Conservation (phyloP, 306 rosid genomes). For the Morella rubra region DNA sequence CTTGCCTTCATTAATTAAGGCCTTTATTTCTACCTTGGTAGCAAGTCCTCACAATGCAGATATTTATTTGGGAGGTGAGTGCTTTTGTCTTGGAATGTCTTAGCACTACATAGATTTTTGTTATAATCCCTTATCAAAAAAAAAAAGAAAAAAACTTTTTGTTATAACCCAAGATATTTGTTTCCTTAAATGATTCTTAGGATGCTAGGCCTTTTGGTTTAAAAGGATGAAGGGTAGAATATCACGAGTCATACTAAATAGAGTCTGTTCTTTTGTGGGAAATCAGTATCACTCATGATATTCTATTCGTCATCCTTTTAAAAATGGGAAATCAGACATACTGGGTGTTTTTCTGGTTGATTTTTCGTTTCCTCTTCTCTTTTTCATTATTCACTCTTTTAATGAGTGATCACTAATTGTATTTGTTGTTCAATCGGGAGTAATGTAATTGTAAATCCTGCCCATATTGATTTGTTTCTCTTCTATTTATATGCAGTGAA, state of each 20-base stretch:
- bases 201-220: not conserved
- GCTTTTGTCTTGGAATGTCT: constrained; percentile 16
- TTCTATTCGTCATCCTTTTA: too few species aligned
- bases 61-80: constrained; percentile 67
- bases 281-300: too few species aligned
- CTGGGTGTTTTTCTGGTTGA: not conserved
- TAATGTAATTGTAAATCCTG: constrained; percentile 13
- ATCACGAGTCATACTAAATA: not conserved
- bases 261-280: not conserved
- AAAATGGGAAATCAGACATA: constrained; percentile 1
- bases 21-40: constrained; percentile 58
- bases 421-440: not conserved
- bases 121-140: not conserved
- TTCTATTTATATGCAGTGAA: constrained; percentile 58
- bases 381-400: not conserved
- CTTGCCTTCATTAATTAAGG: constrained; percentile 45
- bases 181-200: not conserved
- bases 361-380: not conserved
- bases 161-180: too few species aligned
- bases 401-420: constrained; percentile 17
- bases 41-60: constrained; percentile 48
- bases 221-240: not conserved
- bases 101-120: not conserved
- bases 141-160: too few species aligned
- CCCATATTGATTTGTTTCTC: constrained; percentile 23